Base-by-base conservation (phyloP, 2,329 filamentous ascomycete genomes). In the Penicillium sp. region DNA sequence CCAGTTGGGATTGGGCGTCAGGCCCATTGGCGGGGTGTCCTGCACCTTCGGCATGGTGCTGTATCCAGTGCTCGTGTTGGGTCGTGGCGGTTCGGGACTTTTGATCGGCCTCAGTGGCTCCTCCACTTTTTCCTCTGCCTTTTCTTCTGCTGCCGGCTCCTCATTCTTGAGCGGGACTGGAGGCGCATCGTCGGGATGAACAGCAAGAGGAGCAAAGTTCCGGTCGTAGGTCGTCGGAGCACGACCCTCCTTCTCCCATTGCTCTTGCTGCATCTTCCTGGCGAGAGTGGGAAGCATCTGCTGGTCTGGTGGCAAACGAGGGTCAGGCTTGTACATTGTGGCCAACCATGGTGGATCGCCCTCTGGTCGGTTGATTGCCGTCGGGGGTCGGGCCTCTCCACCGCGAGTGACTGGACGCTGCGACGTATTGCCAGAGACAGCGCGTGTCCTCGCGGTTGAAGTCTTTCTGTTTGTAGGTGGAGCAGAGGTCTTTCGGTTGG, bases 261-360 rank as follows among this genome's bases (percentile, higher is more conserved):
- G 91, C 77, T 97, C 93, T 80, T 97, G 94, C 76, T 95, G 91
- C 77, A 98, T 85, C 59, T 92, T 86, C 72, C 90, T 92, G 13
- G 95, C 95, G 65, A 98, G 93, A 0, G 95, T 98, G 0, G 95
- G 95, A 12, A 99, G 87, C 57, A 99, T 88, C 75, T 99, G 95
- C 77, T 99, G 91, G 65, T 99, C 95, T 0, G 93, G 95, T 6
- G 95, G 95, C 37, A 99, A 83, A 63, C 93, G 89, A 33, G 95
- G 95, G 74, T 99, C 95, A 0, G 95, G 95, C 73, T 96, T 96
- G 78, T 97, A 99, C 79, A 96, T 92, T 24, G 91, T 91, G 50
- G 95, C 87, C 79, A 98, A 86, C 95, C 95, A 99, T 56, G 95
- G 95, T 10, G 95, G 93, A 58, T 98, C 94, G 22, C 95, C 95